Base-by-base conservation (phyloP, 495 filamentous ascomycete species). In the Aspergillus cavernicola region DNA sequence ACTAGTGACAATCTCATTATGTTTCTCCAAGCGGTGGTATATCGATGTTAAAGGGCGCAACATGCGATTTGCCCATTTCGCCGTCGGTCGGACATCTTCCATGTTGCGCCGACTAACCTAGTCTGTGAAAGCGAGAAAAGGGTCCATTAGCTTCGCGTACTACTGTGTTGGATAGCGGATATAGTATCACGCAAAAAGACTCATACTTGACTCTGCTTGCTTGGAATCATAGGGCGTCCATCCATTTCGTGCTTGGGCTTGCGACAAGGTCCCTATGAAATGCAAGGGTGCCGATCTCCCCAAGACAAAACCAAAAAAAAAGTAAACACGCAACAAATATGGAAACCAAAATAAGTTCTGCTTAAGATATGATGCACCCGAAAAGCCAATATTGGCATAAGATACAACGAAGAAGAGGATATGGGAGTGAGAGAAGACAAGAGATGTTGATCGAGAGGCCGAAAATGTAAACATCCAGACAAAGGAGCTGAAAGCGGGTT, bases 51-150 rank as follows among this genome's bases (percentile, higher is more conserved):
- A 60, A 28, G 74, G 74, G 59, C 74, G 74, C 50, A 77, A 60
- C 58, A 77, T 70, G 61, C 74, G 74, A 50, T 74, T 74, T 52
- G 72, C 74, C 74, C 74, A 77, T 67, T 65, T 70, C 40, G 74
- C 72, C 13, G 72, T 77, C 32, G 70, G 57, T 59, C 63, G 67
- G 18, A 73, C 52, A 46, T 77, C 72, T 35, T 71, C 71, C 74
- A 77, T 76, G 23, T 58, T 59, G 52, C 55, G 55, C 46, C 48
- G 32, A 40, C n/a, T 47, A n/a, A 15, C 16, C 32, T 8, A 20
- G 24, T 45, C 42, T 45, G 26, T 19, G 12, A 33, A 1, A n/a
- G 15, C n/a, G 15, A 6, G 15, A 5, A 16, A 33, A 33, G 3
- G 3, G 12, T 3, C 5, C 4, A 37, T 37, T 37, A 43, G 24